Evolutionary conservation across 352 stramenopile species (phyloP), one percentile per base, ranked within the genome.

Genomic region (Globisporangium okanoganense): DNA sequence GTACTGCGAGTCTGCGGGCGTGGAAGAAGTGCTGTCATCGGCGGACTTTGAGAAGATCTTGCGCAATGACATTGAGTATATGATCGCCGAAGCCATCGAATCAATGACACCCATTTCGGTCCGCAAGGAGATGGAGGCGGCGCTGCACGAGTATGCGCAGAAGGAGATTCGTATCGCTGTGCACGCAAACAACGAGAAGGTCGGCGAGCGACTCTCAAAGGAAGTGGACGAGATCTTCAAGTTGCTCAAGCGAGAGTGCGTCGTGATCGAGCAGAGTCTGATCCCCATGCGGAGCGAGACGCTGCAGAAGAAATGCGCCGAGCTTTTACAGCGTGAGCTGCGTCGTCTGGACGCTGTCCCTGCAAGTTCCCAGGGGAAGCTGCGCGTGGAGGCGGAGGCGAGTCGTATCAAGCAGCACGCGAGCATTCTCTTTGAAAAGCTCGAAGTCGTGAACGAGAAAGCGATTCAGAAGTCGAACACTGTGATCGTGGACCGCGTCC

Each of bases 121-220:
- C 2, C 72, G 79, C 31, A 81, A 88, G 22, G 85, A 93, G 20
- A 90, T 91, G 52, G 66, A 76, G 18, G 60, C 67, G 0, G 75
- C 78, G 31, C 66, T 93, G 16, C 57, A 69, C 8, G 52, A 66
- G 4, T 90, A 82, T 33, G 78, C 79, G 1, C 52, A 75, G 44
- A 90, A 90, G 52, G 83, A 93, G 51, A 85, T 93, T 40, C 78
- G 74, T 20, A 73, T 90, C 51, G 83, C 83, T 16, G 36, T 90
- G 44, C 81, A 90, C 56, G 56, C 76, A 25, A 91, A 90, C 63
- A 85, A 85, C 59, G 75, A 90, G 52, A 86, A 87, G 31, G 85
- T 93, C 35, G 56, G 62, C 0, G 58, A 73, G 7, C 62, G 70
- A 16, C 51, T 93, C 18, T 79, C 78, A 7, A 77, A 79, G 44